Evolutionary conservation across 345 rosid genomes (phyloP), one percentile per base, ranked within the genome.

Genomic region (Salix exigua): DNA sequence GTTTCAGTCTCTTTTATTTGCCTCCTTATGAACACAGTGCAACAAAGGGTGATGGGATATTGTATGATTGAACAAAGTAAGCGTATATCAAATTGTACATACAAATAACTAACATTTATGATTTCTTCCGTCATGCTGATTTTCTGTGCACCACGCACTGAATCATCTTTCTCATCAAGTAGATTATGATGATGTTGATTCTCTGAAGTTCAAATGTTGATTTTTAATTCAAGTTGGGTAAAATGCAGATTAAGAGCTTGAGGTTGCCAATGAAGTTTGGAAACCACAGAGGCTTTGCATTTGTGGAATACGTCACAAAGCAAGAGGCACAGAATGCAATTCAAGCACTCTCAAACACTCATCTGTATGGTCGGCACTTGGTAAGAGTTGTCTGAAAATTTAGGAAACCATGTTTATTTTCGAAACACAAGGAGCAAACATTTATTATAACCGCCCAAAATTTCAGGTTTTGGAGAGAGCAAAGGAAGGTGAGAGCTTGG

Each of bases 331-430:
- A 82, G 73, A 96, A 89, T 80, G 97, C 98, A 31, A 79, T 86
- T 66, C 75, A 90, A 61, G 85, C 94, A 53, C 91, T 91, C 73
- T 81, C 94, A 38, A 89, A 78, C 85, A 93, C 97, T 73, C 98
- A 93, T 87, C 82, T 93, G 23, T 92, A 93, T 26, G 98, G 97
- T 62, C 93, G 98, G 65, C 98, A 89, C 83, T 80, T 92, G 94
- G 99, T 95, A 86, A 77, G 88, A 19, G 11, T 66, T 68, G 37
- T 73, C n/a, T 53, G n/a, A 44, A 26, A 9, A 62, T 62, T 26
- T 62, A 19, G 37, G 30, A 30, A 64, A 30, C 11, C 10, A n/a
- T 8, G 33, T 31, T 26, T 30, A 30, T 31, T 64, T 5, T 62
- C 16, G 25, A 60, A 64, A 13, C 55, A 66, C 10, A 42, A 30